These are phyloP conservation scores for Paulownia fortunei DNA, from an alignment of 257 asterid species.

Conservation along the genomic window DNA sequence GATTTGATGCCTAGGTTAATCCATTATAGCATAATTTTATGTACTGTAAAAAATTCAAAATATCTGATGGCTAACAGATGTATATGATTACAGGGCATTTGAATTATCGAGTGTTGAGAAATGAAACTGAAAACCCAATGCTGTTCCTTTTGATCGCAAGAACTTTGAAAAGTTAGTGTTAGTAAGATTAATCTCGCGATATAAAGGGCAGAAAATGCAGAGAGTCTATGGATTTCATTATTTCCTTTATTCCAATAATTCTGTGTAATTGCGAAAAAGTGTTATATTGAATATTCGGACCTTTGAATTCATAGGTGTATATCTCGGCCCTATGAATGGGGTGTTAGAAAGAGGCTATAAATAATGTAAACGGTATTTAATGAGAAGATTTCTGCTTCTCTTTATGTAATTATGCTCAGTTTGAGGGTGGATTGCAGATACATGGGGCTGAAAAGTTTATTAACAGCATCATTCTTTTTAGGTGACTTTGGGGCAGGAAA, in stretches of 20 bases:
- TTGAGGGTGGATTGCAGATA: slow-evolving; percentile 11
- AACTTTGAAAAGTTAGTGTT: slow-evolving; percentile 3
- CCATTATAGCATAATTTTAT: not conserved
- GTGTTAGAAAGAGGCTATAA: not conserved
- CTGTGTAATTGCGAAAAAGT: not conserved
- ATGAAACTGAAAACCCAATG: not conserved
- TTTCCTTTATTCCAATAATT: not conserved
- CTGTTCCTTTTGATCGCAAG: not conserved
- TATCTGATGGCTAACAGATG: slow-evolving; percentile 15
- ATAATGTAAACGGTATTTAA: not conserved
- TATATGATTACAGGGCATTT: not conserved
- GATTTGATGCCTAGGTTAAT: slow-evolving; percentile 2
- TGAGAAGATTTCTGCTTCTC: slow-evolving; percentile 3
- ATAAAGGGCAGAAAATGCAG: not conserved
- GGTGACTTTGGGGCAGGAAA: slow-evolving; percentile 74
- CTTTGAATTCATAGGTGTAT: not conserved
- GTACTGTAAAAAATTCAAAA: not conserved
- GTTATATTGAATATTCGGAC: not conserved
- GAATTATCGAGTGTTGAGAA: slow-evolving; percentile 6
- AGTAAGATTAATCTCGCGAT: not conserved
- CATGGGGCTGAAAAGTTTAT: not conserved
- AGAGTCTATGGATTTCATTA: slow-evolving; percentile 2
- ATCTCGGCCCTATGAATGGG: not conserved
- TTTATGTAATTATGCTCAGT: slow-evolving; percentile 4
- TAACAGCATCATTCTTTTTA: slow-evolving; percentile 32